Evolutionary conservation across 2,329 filamentous ascomycete genomes (phyloP).

Genomic region (Cryphonectria parasitica): DNA sequence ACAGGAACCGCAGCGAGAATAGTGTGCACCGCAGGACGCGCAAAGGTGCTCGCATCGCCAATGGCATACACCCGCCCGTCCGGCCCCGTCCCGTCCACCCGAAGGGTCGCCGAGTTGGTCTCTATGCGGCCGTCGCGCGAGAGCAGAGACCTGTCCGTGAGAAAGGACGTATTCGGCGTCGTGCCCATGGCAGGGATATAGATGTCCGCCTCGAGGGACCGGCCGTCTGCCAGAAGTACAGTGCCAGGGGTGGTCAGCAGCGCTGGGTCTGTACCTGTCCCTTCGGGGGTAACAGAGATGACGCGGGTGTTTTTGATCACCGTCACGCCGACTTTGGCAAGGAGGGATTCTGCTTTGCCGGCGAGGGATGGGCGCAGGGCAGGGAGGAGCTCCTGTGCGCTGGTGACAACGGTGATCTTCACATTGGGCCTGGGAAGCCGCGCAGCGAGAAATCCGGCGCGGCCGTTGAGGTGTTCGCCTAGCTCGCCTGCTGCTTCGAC

Average conservation of each 20-base stretch:
- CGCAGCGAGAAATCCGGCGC: constrained; percentile 42
- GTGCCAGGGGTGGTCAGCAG: constrained; percentile 36
- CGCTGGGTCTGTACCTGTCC: constrained; percentile 36
- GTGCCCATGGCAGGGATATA: constrained; percentile 53
- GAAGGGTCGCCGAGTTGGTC: constrained; percentile 42
- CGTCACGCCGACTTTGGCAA: constrained; percentile 50
- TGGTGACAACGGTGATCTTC: constrained; percentile 49
- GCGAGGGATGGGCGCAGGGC: constrained; percentile 44
- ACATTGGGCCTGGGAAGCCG: constrained; percentile 42
- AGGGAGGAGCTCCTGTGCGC: constrained; percentile 45
- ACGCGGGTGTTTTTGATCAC: constrained; percentile 49
- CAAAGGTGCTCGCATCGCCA: constrained; percentile 48
- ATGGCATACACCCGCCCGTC: constrained; percentile 49
- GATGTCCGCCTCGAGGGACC: constrained; percentile 46
- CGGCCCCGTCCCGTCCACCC: constrained; percentile 37
- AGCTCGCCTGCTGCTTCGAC: constrained; percentile 54
- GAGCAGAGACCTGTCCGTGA: constrained; percentile 26
- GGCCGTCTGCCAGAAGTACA: constrained; percentile 45
- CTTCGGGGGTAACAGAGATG: constrained; percentile 36
- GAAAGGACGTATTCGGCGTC: constrained; percentile 30
- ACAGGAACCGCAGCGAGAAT: constrained; percentile 47
- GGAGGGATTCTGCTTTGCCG: constrained; percentile 44
- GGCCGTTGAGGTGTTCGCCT: constrained; percentile 55
- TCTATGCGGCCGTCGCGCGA: constrained; percentile 42
- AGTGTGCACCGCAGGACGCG: constrained; percentile 47